These are phyloP conservation scores for Leptographium galeiforme DNA, from an alignment of 2,329 filamentous ascomycete species.

Conservation along the genomic window DNA sequence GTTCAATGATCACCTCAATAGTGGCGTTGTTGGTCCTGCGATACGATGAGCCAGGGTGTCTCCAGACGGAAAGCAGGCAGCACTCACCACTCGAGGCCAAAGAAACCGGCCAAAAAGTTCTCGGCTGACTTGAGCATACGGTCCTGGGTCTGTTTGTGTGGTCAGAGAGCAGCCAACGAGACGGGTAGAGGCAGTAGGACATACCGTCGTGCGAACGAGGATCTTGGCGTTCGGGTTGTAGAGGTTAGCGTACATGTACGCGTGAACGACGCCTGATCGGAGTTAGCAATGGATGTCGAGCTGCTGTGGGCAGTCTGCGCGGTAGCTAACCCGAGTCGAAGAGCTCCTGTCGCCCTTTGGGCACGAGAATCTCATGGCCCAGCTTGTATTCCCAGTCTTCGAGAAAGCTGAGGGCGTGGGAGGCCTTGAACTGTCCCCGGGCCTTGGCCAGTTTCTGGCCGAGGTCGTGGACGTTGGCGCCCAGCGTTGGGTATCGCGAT, in stretches of 20 bases:
- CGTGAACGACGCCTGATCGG: conserved; percentile 46
- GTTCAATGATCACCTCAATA: conserved; percentile 59
- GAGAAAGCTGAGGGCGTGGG: conserved; percentile 49
- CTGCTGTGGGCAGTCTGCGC: too few relatives aligned
- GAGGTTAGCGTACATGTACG: conserved; percentile 58
- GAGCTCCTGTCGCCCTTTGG: conserved; percentile 56
- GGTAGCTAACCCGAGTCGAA: conserved; percentile 42
- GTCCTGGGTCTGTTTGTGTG: conserved; percentile 46
- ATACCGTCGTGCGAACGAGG: conserved; percentile 53
- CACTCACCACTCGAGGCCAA: conserved; percentile 52
- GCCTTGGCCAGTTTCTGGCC: conserved; percentile 44
- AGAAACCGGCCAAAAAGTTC: conserved; percentile 69
- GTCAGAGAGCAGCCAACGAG: background rate
- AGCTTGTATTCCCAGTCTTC: conserved; percentile 57
- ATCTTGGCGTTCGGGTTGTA: conserved; percentile 63
- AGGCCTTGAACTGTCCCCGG: conserved; percentile 38
- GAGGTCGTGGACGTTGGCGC: conserved; percentile 39
- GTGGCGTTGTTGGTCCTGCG: conserved; percentile 52
- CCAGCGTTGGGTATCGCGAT: conserved; percentile 55
- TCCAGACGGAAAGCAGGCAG: too few relatives aligned
- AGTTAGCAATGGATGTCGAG: background rate
- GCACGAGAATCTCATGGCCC: conserved; percentile 58
- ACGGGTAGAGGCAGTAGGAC: conserved; percentile 3
- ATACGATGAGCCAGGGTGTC: background rate
- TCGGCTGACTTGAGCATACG: conserved; percentile 67